Evolutionary conservation across 306 rosid genomes (phyloP), one percentile per base, ranked within the genome.

Genomic region (Carpinus viminea): DNA sequence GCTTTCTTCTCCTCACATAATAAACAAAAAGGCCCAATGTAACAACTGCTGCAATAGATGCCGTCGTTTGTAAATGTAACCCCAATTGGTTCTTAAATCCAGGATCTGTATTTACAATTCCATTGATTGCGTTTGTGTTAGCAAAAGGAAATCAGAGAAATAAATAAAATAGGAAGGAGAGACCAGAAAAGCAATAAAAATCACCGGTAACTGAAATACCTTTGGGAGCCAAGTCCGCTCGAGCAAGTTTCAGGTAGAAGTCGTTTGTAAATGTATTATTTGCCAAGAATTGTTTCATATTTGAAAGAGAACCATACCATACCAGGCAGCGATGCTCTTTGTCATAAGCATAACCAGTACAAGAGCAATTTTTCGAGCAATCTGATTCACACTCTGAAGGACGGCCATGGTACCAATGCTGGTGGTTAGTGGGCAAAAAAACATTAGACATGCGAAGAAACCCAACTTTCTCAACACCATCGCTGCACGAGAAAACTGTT

Each of bases 221-320:
- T 9, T 3, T 11, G 1, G 5, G 3, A 34, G 1, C 12, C 15
- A 70, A 47, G 21, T 80, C 76, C 3, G 77, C 21, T 38, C 24
- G 48, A 54, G 61, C 75, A 46, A 82, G 65, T 54, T 64, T 82
- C 36, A 82, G 78, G 59, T 4, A 20, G 54, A 82, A 72, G 34
- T 56, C 28, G 1, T 16, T 11, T 38, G 53, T 4, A 1, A 9
- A 4, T 20, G 8, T 3, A 34, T 76, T 20, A 26, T 12, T n/a
- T 31, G 72, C 0, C 2, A 2, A 47, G 78, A 45, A 26, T 20
- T 69, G 78, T 20, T 24, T 80, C 1, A 76, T 55, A 52, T 12
- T 31, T 1, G 21, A 60, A 2, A 76, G 7, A 0, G 1, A 24
- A 26, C 2, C 74, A 57, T 0, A 4, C 84, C 82, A 84, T 4